These are phyloP conservation scores for Talaromyces albobiverticillius DNA, from an alignment of 2,329 filamentous ascomycete species.

Conservation along the genomic window DNA sequence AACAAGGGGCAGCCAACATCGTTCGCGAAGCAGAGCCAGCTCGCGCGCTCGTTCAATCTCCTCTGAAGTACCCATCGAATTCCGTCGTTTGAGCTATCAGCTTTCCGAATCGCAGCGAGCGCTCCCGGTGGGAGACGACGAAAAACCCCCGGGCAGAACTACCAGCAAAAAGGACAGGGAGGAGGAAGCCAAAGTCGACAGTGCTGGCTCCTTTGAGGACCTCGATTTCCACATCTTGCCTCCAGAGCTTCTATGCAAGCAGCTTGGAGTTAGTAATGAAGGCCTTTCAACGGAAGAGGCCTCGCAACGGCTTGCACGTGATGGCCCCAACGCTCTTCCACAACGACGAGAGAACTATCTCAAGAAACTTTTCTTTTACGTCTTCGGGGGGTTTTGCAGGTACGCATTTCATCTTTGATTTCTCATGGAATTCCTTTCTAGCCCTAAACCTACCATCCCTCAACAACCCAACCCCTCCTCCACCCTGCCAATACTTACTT, in stretches of 20 bases:
- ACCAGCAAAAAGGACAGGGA: conserved; percentile 36
- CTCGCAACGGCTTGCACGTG: conserved; percentile 55
- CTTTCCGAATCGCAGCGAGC: conserved; percentile 36
- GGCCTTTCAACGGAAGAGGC: conserved; percentile 62
- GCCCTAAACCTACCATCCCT: too few relatives aligned
- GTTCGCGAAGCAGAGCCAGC: conserved; percentile 13
- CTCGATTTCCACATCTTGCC: conserved; percentile 67
- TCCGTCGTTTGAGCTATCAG: conserved; percentile 38
- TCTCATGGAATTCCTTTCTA: too few relatives aligned
- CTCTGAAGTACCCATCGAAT: conserved; percentile 33
- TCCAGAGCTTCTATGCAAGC: conserved; percentile 55
- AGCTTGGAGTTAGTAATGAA: conserved; percentile 57
- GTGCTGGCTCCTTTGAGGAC: conserved; percentile 49
- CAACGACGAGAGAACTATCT: conserved; percentile 62
- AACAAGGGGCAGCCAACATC: not conserved
- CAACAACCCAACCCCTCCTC: too few relatives aligned
- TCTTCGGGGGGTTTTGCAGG: conserved; percentile 79
- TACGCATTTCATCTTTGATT: too few relatives aligned
- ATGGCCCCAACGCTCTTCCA: conserved; percentile 67
- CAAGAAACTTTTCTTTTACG: conserved; percentile 62
- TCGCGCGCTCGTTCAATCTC: conserved; percentile 17
- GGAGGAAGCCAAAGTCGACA: conserved; percentile 4
- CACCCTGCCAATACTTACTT: too few relatives aligned
- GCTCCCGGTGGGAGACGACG: conserved; percentile 21
- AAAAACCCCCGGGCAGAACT: conserved; percentile 22